Percentiles rank a stretch among this genome's conserved stretches.
phyloP scores from a whole-genome alignment of 805 yeast species.

The Cyberlindnera suaveolens region DNA sequence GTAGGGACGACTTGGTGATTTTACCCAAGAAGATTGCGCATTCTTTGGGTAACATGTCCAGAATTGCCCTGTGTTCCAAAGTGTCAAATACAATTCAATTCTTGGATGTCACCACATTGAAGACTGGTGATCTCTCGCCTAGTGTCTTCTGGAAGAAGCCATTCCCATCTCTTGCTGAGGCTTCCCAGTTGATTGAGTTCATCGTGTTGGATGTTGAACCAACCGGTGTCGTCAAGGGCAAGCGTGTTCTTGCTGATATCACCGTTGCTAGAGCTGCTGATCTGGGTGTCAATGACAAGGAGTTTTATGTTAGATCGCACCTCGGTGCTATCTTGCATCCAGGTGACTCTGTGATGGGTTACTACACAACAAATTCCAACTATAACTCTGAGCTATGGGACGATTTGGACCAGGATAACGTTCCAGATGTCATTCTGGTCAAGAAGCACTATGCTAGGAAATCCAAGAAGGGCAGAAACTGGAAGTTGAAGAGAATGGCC shows the following conservation, averaged over 20 bases:
- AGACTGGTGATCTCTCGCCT: conserved; percentile 68
- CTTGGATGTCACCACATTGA: conserved; percentile 76
- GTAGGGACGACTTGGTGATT: conserved; percentile 93
- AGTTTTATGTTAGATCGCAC: conserved; percentile 83
- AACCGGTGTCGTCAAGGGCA: conserved; percentile 73
- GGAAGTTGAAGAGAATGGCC: conserved; percentile 98
- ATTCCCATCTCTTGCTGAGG: conserved; percentile 71
- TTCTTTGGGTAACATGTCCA: conserved; percentile 74
- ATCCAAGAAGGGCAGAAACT: conserved; percentile 68
- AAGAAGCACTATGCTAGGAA: conserved; percentile 85
- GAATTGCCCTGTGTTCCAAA: conserved; percentile 79
- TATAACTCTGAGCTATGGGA: conserved; percentile 88
- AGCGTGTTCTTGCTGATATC: conserved; percentile 78
- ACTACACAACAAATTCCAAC: conserved; percentile 77
- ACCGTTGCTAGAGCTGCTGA: conserved; percentile 88
- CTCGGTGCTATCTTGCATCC: conserved; percentile 93
- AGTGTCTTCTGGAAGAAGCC: conserved; percentile 76
- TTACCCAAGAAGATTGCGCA: conserved; percentile 84
- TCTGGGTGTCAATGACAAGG: conserved; percentile 77
- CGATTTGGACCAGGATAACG: conserved; percentile 47
- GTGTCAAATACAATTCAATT: conserved; percentile 80
- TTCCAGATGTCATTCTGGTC: conserved; percentile 82
- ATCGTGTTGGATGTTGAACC: conserved; percentile 93
- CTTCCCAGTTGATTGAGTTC: conserved; percentile 74
- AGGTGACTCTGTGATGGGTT: conserved; percentile 94